Conservation (phyloP, 805 yeast species). For the Maudiozyma barnettii region DNA sequence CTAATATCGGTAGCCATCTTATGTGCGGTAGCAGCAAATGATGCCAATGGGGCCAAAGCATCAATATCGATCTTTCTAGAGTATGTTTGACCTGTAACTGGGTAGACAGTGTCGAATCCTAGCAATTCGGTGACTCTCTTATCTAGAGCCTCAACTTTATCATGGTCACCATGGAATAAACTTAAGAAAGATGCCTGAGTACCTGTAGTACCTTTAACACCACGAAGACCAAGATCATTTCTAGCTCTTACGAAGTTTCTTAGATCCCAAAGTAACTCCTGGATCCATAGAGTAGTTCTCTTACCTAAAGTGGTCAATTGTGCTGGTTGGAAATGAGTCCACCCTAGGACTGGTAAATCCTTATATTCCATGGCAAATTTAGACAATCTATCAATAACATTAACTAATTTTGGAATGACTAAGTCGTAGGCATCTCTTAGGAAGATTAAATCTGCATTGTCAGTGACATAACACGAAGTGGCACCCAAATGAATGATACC, state of each 20-base stretch:
- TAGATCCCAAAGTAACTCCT: conserved; percentile 95
- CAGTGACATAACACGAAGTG: conserved; percentile 95
- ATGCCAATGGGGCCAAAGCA: conserved; percentile 81
- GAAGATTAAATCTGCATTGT: conserved; percentile 94
- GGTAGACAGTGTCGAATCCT: conserved; percentile 92
- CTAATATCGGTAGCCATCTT: conserved; percentile 97
- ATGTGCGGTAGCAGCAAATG: conserved; percentile 93
- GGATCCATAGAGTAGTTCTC: conserved; percentile 95
- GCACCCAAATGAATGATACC: conserved; percentile 98
- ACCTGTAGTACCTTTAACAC: conserved; percentile 98
- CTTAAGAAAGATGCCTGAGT: conserved; percentile 96
- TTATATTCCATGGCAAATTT: conserved; percentile 85
- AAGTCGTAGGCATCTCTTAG: conserved; percentile 92
- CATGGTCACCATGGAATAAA: conserved; percentile 93
- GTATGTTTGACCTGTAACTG: conserved; percentile 98
- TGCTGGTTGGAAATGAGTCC: conserved; percentile 99
- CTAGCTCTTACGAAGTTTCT: conserved; percentile 94
- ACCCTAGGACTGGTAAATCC: conserved; percentile 93
- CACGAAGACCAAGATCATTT: conserved; percentile 91
- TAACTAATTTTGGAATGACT: conserved; percentile 87
- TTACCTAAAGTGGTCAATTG: conserved; percentile 98
- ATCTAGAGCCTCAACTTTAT: conserved; percentile 87
- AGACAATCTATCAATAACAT: conserved; percentile 83
- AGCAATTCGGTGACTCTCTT: conserved; percentile 84
- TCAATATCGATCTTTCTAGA: conserved; percentile 97